A percentile compares a stretch with the other conserved stretches of the same genome.
Evolutionary conservation across 306 rosid genomes (phyloP).

Genomic region (Corylus avellana): DNA sequence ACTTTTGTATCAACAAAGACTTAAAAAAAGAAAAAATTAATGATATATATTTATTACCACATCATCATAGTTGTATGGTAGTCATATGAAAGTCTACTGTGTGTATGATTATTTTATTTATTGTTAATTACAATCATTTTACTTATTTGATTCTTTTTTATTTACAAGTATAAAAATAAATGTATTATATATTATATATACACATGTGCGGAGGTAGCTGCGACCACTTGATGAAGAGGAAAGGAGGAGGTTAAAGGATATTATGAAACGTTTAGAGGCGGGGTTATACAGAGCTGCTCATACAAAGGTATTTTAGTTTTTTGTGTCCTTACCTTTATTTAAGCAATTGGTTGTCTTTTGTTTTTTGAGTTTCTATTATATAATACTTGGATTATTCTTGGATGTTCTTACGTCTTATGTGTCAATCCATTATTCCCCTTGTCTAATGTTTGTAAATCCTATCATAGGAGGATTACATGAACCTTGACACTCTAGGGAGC

Average conservation of each 20-base stretch:
- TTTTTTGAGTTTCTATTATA: not conserved
- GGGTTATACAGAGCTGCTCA: constrained; percentile 57
- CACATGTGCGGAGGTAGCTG: constrained; percentile 22
- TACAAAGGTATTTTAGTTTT: constrained; percentile 51
- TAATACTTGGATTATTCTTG: not conserved
- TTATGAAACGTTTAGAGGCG: constrained; percentile 85
- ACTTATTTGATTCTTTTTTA: too few relatives aligned
- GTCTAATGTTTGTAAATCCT: constrained; percentile 29
- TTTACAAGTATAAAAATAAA: too few relatives aligned
- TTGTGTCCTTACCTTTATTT: constrained; percentile 9
- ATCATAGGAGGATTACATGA: constrained; percentile 83
- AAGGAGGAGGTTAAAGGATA: constrained; percentile 48
- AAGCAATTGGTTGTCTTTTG: constrained; percentile 9
- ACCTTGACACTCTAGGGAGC: constrained; percentile 68
- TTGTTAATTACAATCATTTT: too few relatives aligned
- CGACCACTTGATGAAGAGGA: constrained; percentile 39
- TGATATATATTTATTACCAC: too few relatives aligned
- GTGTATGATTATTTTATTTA: too few relatives aligned
- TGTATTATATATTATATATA: too few relatives aligned
- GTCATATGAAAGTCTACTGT: too few relatives aligned
- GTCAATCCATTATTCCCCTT: not conserved
- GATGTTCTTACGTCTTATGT: not conserved
- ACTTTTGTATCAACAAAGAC: too few relatives aligned
- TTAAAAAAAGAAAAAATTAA: too few relatives aligned
- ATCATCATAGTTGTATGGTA: too few relatives aligned